Evolutionary conservation across 306 rosid genomes (phyloP).

Genomic region (Sophora flavescens): DNA sequence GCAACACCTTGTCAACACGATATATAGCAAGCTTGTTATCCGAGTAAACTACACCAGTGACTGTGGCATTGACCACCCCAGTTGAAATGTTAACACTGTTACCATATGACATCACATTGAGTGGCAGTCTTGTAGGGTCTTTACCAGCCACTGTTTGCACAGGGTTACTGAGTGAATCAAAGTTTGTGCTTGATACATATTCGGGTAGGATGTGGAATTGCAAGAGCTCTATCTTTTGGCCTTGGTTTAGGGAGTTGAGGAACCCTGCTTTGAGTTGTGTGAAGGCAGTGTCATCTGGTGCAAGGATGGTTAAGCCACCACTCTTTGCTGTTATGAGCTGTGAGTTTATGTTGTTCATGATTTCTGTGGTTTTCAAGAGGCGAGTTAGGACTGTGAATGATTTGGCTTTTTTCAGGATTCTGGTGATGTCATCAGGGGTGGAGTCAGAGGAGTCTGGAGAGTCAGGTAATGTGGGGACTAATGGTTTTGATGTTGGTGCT

Average conservation of each 20-base stretch:
- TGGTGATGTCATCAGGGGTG: slow-evolving; percentile 43
- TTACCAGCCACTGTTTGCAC: slow-evolving; percentile 47
- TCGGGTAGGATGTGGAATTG: slow-evolving; percentile 47
- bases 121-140: slow-evolving; percentile 43
- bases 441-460: slow-evolving; percentile 45
- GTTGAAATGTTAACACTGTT: slow-evolving; percentile 64
- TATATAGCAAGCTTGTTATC: slow-evolving; percentile 68
- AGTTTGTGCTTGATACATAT: slow-evolving; percentile 40
- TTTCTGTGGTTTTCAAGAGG: slow-evolving; percentile 50
- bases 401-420: slow-evolving; percentile 50
- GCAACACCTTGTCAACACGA: slow-evolving; percentile 64
- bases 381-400: slow-evolving; percentile 44
- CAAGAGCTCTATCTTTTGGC: slow-evolving; percentile 45
- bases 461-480: slow-evolving; percentile 48
- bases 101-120: slow-evolving; percentile 59
- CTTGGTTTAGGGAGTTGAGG: slow-evolving; percentile 38
- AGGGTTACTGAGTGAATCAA: slow-evolving; percentile 44
- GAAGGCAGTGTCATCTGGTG: slow-evolving; percentile 46
- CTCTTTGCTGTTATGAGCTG: slow-evolving; percentile 53
- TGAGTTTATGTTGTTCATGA: slow-evolving; percentile 53
- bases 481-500: slow-evolving; percentile 38
- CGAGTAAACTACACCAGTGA: slow-evolving; percentile 56
- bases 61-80: slow-evolving; percentile 64
- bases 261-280: slow-evolving; percentile 44
- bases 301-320: slow-evolving; percentile 48